These are phyloP conservation scores for Diplodia intermedia DNA, from an alignment of 2,329 filamentous ascomycete species.

Conservation along the genomic window DNA sequence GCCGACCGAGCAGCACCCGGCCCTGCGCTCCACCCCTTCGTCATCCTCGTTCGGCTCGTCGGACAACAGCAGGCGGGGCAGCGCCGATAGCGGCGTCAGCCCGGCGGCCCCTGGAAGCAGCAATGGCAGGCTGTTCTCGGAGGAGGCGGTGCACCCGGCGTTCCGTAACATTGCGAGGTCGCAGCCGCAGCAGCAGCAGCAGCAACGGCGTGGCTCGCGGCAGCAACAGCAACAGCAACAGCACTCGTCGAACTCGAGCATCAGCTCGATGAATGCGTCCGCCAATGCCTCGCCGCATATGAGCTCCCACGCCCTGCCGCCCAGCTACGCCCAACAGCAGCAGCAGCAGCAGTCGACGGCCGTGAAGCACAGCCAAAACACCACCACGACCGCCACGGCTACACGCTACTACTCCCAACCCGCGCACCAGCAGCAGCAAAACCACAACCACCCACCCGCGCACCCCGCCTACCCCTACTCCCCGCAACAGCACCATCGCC, in stretches of 20 bases:
- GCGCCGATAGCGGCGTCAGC: constrained; percentile 11
- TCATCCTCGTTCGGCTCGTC: neutral
- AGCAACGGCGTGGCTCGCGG: neutral
- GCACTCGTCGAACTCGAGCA: constrained; percentile 11
- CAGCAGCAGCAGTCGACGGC: neutral
- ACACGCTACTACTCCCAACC: constrained; percentile 14
- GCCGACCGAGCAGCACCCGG: constrained; percentile 3
- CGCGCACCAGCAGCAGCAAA: neutral
- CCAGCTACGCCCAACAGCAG: neutral
- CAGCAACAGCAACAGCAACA: neutral
- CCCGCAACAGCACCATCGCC: neutral
- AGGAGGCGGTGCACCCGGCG: constrained; percentile 19
- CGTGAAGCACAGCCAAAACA: neutral
- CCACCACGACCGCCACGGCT: neutral
- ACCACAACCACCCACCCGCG: neutral
- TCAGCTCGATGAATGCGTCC: constrained; percentile 3
- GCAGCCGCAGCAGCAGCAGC: neutral
- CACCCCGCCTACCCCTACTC: constrained; percentile 17
- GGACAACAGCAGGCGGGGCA: constrained; percentile 5
- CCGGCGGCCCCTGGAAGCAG: neutral
- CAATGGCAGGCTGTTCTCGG: neutral
- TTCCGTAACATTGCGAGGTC: constrained; percentile 3
- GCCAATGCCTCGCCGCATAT: neutral
- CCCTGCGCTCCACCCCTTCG: constrained; percentile 4
- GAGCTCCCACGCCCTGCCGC: neutral